A percentile compares a stretch with the other conserved stretches of the same genome.
phyloP scores from a whole-genome alignment of 352 stramenopile species.

The Phytophthora fragariaefolia region DNA sequence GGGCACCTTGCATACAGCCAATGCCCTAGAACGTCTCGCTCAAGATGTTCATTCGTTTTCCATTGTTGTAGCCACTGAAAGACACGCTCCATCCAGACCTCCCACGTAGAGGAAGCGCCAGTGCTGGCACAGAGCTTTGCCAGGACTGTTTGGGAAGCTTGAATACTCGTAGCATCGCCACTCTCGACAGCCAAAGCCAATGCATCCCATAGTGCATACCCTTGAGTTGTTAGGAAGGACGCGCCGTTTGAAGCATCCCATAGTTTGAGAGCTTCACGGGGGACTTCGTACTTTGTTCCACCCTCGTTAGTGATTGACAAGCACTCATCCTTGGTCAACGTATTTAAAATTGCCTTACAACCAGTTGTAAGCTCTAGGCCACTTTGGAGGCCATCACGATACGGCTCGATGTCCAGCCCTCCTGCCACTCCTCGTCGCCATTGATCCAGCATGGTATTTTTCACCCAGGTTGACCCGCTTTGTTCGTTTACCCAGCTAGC shows the following conservation, averaged over 20 bases:
- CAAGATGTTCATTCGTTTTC: conserved; percentile 56
- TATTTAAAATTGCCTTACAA: conserved; percentile 29
- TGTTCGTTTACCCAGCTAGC: conserved; percentile 45
- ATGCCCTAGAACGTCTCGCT: conserved; percentile 67
- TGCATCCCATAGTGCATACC: conserved; percentile 51
- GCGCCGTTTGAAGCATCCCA: conserved; percentile 48
- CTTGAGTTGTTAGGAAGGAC: conserved; percentile 51
- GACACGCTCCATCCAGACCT: conserved; percentile 65
- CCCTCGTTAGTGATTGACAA: conserved; percentile 46
- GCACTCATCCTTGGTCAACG: conserved; percentile 13
- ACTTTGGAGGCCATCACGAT: conserved; percentile 49
- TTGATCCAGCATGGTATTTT: conserved; percentile 59
- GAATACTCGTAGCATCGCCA: conserved; percentile 16
- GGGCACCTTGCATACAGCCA: conserved; percentile 68
- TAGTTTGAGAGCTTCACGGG: conserved; percentile 45
- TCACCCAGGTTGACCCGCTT: conserved; percentile 39
- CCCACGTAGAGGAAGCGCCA: conserved; percentile 41
- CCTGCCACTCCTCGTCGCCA: conserved; percentile 61
- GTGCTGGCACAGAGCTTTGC: conserved; percentile 29
- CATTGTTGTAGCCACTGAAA: conserved; percentile 62
- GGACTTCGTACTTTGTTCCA: conserved; percentile 52
- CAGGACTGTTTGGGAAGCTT: conserved; percentile 31
- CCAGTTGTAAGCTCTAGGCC: conserved; percentile 61
- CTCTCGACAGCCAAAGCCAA: conserved; percentile 33
- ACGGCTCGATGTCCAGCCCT: conserved; percentile 68